phyloP scores from a whole-genome alignment of 2,329 filamentous ascomycete species.

The Colletotrichum cereale region DNA sequence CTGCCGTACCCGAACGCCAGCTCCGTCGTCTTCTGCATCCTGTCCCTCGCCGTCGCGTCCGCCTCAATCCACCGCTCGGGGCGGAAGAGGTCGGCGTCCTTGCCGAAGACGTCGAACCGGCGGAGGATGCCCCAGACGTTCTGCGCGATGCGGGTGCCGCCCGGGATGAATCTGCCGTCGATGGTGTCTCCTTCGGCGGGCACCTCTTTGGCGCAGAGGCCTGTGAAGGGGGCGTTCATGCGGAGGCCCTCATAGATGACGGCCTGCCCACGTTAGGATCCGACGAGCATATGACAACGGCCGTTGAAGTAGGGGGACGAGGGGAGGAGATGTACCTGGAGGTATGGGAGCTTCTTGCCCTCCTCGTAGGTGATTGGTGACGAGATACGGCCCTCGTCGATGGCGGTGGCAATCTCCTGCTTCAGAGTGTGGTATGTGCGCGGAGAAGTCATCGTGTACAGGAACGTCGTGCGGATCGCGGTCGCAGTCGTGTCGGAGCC shows the following conservation, averaged over 20 bases:
- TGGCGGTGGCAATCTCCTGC: slow-evolving; percentile 58
- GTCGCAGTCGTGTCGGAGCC: slow-evolving; percentile 66
- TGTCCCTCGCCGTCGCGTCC: slow-evolving; percentile 40
- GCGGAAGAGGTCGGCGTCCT: slow-evolving; percentile 56
- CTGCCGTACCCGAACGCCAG: slow-evolving; percentile 54
- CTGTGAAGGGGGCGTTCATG: slow-evolving; percentile 52
- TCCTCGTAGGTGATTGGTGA: slow-evolving; percentile 48
- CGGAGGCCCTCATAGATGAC: slow-evolving; percentile 57
- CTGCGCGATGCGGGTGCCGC: slow-evolving; percentile 49
- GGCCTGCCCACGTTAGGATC: slow-evolving; percentile 54
- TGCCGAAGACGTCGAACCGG: slow-evolving; percentile 52
- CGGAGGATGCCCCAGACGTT: slow-evolving; percentile 56
- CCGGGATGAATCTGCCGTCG: slow-evolving; percentile 46
- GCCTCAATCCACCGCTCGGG: slow-evolving; percentile 63
- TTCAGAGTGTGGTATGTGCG: slow-evolving; percentile 58
- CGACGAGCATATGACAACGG: slow-evolving; percentile 12
- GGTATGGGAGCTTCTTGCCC: slow-evolving; percentile 50
- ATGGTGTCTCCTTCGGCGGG: slow-evolving; percentile 47
- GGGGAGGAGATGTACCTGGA: slow-evolving; percentile 57
- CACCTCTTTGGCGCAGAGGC: slow-evolving; percentile 45
- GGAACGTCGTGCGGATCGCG: slow-evolving; percentile 61
- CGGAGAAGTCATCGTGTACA: slow-evolving; percentile 62
- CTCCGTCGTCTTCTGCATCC: slow-evolving; percentile 47
- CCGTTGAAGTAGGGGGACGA: slow-evolving; percentile 19
- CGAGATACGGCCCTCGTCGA: slow-evolving; percentile 45